phyloP scores from a whole-genome alignment of 768 basidiomycete species.

The Neoboletus brunneissimus region DNA sequence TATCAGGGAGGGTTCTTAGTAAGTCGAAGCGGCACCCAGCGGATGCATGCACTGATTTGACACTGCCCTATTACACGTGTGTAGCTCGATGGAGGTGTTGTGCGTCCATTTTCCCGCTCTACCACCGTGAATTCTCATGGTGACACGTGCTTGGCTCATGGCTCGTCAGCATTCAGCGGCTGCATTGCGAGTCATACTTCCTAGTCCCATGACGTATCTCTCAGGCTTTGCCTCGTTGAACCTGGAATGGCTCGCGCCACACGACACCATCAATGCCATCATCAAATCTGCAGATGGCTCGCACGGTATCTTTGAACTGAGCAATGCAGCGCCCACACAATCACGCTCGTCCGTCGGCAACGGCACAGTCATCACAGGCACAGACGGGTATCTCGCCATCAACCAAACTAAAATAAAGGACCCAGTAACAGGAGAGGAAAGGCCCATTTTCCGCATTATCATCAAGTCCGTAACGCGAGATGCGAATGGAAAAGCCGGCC shows the following conservation, averaged over 20 bases:
- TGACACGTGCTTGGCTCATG: not conserved
- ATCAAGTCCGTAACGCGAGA: constrained; percentile 34
- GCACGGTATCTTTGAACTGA: constrained; percentile 62
- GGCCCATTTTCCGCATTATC: constrained; percentile 34
- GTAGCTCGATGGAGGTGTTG: constrained; percentile 78
- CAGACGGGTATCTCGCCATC: constrained; percentile 57
- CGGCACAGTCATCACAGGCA: constrained; percentile 54
- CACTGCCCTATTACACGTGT: not conserved
- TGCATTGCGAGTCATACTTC: constrained; percentile 58
- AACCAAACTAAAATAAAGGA: constrained; percentile 31
- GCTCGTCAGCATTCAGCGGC: constrained; percentile 59
- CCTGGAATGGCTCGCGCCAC: constrained; percentile 68
- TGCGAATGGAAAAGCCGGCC: constrained; percentile 16
- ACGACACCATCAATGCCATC: constrained; percentile 71
- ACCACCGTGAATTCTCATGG: not conserved
- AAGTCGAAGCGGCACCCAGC: constrained; percentile 27
- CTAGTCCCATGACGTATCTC: constrained; percentile 49
- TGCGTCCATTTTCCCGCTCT: constrained; percentile 34
- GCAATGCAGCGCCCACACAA: constrained; percentile 55
- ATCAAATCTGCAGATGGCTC: constrained; percentile 45
- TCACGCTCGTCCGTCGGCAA: constrained; percentile 33
- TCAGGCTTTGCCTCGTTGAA: constrained; percentile 67
- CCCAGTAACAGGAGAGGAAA: constrained; percentile 22
- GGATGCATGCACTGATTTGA: not conserved
- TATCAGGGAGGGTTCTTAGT: constrained; percentile 84